Evolutionary conservation across 140 eudicot genomes (phyloP).

Genomic region (Bidens hawaiensis): DNA sequence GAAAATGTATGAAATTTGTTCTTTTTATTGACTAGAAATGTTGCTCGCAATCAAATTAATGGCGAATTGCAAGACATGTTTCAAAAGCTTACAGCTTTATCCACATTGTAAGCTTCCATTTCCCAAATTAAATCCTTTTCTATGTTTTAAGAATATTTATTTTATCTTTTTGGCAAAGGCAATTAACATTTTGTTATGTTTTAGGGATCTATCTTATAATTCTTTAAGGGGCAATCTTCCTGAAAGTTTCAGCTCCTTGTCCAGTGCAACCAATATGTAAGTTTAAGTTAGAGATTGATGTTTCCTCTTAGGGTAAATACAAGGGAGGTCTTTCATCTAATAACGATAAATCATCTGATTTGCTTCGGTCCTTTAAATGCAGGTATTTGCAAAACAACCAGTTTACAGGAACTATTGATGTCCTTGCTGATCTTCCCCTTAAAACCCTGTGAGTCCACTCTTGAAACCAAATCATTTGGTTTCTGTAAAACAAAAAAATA

Average conservation of each 20-base stretch:
- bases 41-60: conserved; percentile 65
- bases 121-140: not conserved
- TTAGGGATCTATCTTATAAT: conserved; percentile 88
- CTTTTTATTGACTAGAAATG: conserved; percentile 42
- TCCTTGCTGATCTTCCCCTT: conserved; percentile 92
- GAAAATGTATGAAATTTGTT: not conserved
- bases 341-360: not conserved
- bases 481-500: not conserved
- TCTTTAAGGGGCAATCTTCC: conserved; percentile 71
- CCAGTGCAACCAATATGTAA: conserved; percentile 63
- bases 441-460: conserved; percentile 55
- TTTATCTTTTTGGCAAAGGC: not conserved
- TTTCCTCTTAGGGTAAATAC: too few species aligned
- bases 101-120: conserved; percentile 53
- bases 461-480: not conserved
- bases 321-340: not conserved
- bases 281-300: conserved; percentile 11
- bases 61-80: conserved; percentile 60
- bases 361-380: conserved; percentile 10
- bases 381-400: conserved; percentile 97
- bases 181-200: conserved; percentile 10
- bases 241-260: conserved; percentile 50
- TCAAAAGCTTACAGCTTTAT: conserved; percentile 51
- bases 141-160: not conserved
- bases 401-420: conserved; percentile 84